Conservation (phyloP, 208 protist genomes). For the Trypanosoma vivax region DNA sequence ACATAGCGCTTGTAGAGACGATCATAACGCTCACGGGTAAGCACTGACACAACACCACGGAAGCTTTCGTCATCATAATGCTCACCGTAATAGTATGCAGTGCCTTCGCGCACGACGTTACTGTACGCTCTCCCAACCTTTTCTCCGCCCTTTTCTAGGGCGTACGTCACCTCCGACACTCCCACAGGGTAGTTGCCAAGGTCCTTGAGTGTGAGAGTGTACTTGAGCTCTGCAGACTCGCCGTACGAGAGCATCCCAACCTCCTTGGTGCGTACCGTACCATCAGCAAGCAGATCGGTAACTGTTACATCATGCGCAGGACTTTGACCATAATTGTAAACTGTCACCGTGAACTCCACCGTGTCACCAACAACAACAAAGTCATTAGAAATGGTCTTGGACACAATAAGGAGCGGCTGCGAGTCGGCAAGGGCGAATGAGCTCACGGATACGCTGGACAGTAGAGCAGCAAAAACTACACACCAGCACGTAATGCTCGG, state of each 20-base stretch:
- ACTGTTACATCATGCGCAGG: constrained; percentile 68
- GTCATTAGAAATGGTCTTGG: constrained; percentile 62
- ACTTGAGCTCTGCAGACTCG: constrained; percentile 55
- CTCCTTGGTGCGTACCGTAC: constrained; percentile 30
- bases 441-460: constrained; percentile 6
- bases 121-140: constrained; percentile 52
- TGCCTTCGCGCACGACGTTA: constrained; percentile 76
- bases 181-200: constrained; percentile 69
- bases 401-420: constrained; percentile 69
- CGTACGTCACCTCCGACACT: constrained; percentile 67
- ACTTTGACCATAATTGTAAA: constrained; percentile 74
- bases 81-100: constrained; percentile 69
- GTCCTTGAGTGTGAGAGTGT: constrained; percentile 55
- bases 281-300: constrained; percentile 55
- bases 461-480: constrained; percentile 9
- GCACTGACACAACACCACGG: constrained; percentile 71
- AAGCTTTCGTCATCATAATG: constrained; percentile 74
- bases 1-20: constrained; percentile 70
- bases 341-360: constrained; percentile 68
- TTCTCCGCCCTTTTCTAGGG: constrained; percentile 49
- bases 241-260: constrained; percentile 53
- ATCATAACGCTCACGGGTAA: constrained; percentile 80
- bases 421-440: constrained; percentile 16
- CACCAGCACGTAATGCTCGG: no score
- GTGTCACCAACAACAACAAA: constrained; percentile 67